Conservation (phyloP, 768 basidiomycete species). For the Plicaturopsis crispa region DNA sequence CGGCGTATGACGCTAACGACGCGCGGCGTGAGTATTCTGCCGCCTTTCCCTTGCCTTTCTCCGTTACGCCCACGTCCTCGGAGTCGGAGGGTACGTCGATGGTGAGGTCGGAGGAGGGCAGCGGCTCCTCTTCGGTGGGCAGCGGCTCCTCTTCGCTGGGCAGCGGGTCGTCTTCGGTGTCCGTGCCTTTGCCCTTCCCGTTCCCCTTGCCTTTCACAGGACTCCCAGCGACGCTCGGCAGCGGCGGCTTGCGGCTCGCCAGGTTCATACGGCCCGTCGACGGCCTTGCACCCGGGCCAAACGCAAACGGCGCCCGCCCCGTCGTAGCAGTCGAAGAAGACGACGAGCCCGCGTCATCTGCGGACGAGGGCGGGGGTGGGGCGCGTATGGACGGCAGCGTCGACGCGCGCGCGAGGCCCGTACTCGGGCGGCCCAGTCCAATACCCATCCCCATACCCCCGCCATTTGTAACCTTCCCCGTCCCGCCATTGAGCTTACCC, state of each 20-base stretch:
- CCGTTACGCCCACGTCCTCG: constrained; percentile 8
- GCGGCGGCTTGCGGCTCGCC: constrained; percentile 34
- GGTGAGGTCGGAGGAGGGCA: not conserved
- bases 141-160: constrained; percentile 1
- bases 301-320: not conserved
- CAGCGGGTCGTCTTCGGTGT: not conserved
- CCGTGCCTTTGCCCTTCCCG: not conserved
- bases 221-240: constrained; percentile 38
- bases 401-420: not conserved
- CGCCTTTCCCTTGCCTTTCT: constrained; percentile 13
- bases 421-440: not conserved
- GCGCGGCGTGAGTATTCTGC: constrained; percentile 36
- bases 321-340: not conserved
- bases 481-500: constrained; percentile 8
- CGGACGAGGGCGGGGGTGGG: not conserved
- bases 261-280: constrained; percentile 12
- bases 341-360: not conserved
- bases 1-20: constrained; percentile 50
- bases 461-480: constrained; percentile 9
- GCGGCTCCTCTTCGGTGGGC: not conserved
- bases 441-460: constrained; percentile 6
- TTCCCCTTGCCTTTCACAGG: constrained; percentile 32
- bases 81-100: constrained; percentile 1
- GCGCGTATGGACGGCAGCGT: not conserved
- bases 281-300: not conserved